phyloP scores from a whole-genome alignment of 2,329 filamentous ascomycete genomes.

The Furcasterigmium furcatum region DNA sequence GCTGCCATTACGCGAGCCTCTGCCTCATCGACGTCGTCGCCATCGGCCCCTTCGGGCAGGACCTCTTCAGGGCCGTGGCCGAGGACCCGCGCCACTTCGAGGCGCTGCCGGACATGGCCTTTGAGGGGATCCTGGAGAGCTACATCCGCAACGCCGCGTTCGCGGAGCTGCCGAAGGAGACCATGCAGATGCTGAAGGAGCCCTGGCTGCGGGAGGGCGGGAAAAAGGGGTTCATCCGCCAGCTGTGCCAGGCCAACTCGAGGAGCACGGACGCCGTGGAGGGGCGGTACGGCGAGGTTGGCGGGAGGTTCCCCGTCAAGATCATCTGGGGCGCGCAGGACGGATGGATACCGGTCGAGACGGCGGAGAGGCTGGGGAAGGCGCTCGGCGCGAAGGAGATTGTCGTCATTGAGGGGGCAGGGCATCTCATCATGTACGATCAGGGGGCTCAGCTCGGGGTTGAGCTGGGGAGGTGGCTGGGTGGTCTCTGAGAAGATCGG shows the following conservation, averaged over 20 bases:
- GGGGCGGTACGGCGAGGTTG: conserved; percentile 28
- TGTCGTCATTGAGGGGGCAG: conserved; percentile 28
- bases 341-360: conserved; percentile 36
- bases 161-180: conserved; percentile 21
- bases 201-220: conserved; percentile 28
- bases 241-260: conserved; percentile 20
- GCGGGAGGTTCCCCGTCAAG: conserved; percentile 30
- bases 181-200: conserved; percentile 27
- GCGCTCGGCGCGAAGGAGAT: conserved; percentile 26
- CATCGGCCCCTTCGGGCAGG: conserved; percentile 35
- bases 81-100: conserved; percentile 29
- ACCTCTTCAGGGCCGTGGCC: conserved; percentile 37
- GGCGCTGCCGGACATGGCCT: conserved; percentile 23
- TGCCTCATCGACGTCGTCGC: conserved; percentile 39
- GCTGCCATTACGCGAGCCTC: conserved; percentile 30
- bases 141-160: conserved; percentile 35
- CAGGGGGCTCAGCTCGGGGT: conserved; percentile 32
- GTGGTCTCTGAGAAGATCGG: not conserved
- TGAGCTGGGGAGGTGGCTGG: conserved; percentile 31
- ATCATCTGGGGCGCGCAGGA: conserved; percentile 42
- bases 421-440: conserved; percentile 41
- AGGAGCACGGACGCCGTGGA: conserved; percentile 23
- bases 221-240: conserved; percentile 32
- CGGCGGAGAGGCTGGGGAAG: conserved; percentile 19
- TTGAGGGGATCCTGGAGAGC: conserved; percentile 33